A percentile compares a stretch with the other conserved stretches of the same genome.
phyloP scores from a whole-genome alignment of 2,329 filamentous ascomycete species.

The Penicillium italicum region DNA sequence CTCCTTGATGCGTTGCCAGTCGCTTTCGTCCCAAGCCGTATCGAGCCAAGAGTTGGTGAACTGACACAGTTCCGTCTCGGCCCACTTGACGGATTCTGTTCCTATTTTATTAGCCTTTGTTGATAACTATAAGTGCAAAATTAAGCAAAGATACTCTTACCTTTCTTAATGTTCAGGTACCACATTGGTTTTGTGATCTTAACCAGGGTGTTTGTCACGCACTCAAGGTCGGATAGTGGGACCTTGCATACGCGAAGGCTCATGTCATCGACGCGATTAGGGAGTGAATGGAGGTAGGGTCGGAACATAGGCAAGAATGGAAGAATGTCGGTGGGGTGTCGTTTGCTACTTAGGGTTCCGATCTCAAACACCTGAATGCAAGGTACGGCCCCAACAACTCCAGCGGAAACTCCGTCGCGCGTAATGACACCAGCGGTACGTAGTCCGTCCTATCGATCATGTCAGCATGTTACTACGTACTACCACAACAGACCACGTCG shows the following conservation, averaged over 20 bases:
- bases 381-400: slow-evolving; percentile 61
- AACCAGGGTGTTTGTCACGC: slow-evolving; percentile 67
- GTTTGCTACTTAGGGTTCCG: slow-evolving; percentile 61
- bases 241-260: slow-evolving; percentile 66
- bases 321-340: slow-evolving; percentile 78
- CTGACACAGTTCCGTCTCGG: slow-evolving; percentile 64
- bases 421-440: slow-evolving; percentile 78
- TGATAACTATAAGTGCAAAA: slow-evolving; percentile 1
- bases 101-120: slow-evolving; percentile 4
- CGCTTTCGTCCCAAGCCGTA: slow-evolving; percentile 76
- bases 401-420: slow-evolving; percentile 67
- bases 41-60: slow-evolving; percentile 72
- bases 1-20: slow-evolving; percentile 77
- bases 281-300: slow-evolving; percentile 63
- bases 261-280: slow-evolving; percentile 64
- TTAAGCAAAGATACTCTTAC: slow-evolving; percentile 26
- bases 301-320: slow-evolving; percentile 75
- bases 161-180: slow-evolving; percentile 50
- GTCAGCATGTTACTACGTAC: slow-evolving; percentile 17
- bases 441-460: slow-evolving; percentile 61
- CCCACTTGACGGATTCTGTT: slow-evolving; percentile 53
- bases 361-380: slow-evolving; percentile 77
- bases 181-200: slow-evolving; percentile 50
- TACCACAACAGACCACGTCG: background rate
- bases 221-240: slow-evolving; percentile 75